Percentiles rank a stretch among this genome's conserved stretches.
Evolutionary conservation across 2,329 filamentous ascomycete genomes (phyloP).

Genomic region (Kalmusia sp.): DNA sequence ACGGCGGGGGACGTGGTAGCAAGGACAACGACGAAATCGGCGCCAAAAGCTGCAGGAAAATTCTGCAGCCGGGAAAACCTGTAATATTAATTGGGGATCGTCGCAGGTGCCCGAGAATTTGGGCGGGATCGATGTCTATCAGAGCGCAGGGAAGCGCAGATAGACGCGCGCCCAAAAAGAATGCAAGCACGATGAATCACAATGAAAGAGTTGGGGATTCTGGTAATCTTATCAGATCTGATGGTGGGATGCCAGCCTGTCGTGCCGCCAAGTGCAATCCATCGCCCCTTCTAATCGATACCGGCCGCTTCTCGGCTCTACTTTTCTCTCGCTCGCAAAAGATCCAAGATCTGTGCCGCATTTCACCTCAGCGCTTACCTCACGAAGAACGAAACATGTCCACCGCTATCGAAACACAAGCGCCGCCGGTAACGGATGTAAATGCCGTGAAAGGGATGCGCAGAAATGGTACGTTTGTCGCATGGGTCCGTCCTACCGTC

Average conservation of each 20-base stretch:
- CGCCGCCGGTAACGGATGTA: slow-evolving; percentile 47
- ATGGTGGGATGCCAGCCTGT: slow-evolving; percentile 29
- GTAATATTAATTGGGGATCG: slow-evolving; percentile 19
- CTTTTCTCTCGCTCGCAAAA: background rate
- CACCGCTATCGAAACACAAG: slow-evolving; percentile 47
- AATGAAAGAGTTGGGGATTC: slow-evolving; percentile 24
- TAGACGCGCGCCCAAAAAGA: slow-evolving; percentile 11
- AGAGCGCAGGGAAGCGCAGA: slow-evolving; percentile 15
- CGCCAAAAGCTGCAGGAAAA: slow-evolving; percentile 30
- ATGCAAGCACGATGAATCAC: background rate
- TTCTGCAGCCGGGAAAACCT: slow-evolving; percentile 35
- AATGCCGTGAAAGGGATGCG: slow-evolving; percentile 67
- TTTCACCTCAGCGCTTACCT: slow-evolving; percentile 16
- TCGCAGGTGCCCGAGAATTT: slow-evolving; percentile 23
- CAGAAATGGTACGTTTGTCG: slow-evolving; percentile 72
- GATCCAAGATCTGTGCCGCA: background rate
- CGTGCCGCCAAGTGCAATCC: slow-evolving; percentile 2
- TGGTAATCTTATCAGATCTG: slow-evolving; percentile 37
- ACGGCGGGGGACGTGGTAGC: slow-evolving; percentile 23
- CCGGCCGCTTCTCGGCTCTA: slow-evolving; percentile 18
- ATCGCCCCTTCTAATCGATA: background rate
- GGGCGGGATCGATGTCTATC: slow-evolving; percentile 19
- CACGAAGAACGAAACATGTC: slow-evolving; percentile 41
- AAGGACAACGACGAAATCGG: slow-evolving; percentile 27
- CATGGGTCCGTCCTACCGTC: slow-evolving; percentile 5